These are phyloP conservation scores for Diaporthe aspalathi DNA, from an alignment of 2,329 filamentous ascomycete species.

Conservation along the genomic window DNA sequence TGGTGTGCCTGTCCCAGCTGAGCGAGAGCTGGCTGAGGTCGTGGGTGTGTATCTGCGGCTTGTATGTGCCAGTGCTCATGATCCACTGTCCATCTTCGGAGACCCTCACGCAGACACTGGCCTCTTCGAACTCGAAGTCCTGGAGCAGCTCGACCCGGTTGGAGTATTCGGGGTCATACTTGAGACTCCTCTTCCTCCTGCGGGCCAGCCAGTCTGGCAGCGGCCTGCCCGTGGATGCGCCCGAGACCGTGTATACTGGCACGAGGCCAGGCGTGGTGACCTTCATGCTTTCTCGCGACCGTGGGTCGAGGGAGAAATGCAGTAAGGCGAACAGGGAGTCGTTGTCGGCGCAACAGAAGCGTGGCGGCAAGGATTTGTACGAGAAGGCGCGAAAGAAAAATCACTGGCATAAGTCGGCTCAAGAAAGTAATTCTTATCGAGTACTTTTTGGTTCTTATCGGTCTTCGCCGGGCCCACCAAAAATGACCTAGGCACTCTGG, in stretches of 20 bases:
- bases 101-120: constrained; percentile 87
- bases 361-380: constrained; percentile 22
- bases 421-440: constrained; percentile 19
- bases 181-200: constrained; percentile 88
- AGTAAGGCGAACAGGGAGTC: neutral
- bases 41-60: constrained; percentile 90
- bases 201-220: constrained; percentile 96
- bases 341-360: neutral
- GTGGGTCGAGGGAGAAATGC: neutral
- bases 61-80: constrained; percentile 88
- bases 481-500: neutral
- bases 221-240: constrained; percentile 85
- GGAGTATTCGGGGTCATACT: constrained; percentile 91
- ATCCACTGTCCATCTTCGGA: constrained; percentile 98
- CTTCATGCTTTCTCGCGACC: constrained; percentile 68
- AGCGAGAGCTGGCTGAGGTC: constrained; percentile 92
- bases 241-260: constrained; percentile 94
- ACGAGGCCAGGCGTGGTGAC: constrained; percentile 83
- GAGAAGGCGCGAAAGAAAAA: neutral
- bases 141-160: constrained; percentile 95
- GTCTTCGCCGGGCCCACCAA: neutral
- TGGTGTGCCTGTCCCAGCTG: constrained; percentile 93
- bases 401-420: neutral
- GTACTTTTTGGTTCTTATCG: constrained; percentile 20
- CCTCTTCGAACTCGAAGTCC: constrained; percentile 98